Conservation (phyloP, 148 eudicot genomes). For the Spergularia bocconei region DNA sequence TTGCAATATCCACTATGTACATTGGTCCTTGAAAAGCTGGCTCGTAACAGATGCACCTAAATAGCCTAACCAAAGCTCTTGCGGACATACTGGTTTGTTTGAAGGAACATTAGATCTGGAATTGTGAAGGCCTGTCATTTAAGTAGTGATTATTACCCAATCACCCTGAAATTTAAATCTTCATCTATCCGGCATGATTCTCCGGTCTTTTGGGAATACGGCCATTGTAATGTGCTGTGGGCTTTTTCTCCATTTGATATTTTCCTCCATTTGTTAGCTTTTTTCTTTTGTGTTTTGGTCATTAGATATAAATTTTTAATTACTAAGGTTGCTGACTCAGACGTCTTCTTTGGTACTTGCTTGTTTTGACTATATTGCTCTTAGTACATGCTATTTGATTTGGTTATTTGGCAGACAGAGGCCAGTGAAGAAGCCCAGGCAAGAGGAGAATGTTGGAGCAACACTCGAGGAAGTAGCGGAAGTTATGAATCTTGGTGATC, state of each 20-base stretch:
- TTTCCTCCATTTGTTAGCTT: neutral
- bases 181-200: neutral
- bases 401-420: conserved; percentile 45
- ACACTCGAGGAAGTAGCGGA: conserved; percentile 66
- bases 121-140: neutral
- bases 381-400: neutral
- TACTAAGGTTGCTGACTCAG: too few species aligned
- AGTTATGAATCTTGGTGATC: conserved; percentile 47
- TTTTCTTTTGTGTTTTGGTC: neutral
- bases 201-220: neutral
- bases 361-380: neutral
- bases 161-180: neutral
- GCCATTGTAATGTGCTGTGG: neutral
- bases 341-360: neutral
- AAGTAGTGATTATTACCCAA: neutral
- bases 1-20: neutral
- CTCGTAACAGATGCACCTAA: neutral
- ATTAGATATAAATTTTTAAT: neutral
- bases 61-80: neutral
- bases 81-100: neutral
- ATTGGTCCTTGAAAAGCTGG: neutral
- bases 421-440: conserved; percentile 52
- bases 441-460: conserved; percentile 44
- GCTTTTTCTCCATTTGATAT: neutral
- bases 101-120: neutral